phyloP scores from a whole-genome alignment of 2,329 filamentous ascomycete genomes.

The Coleophoma cylindrospora region DNA sequence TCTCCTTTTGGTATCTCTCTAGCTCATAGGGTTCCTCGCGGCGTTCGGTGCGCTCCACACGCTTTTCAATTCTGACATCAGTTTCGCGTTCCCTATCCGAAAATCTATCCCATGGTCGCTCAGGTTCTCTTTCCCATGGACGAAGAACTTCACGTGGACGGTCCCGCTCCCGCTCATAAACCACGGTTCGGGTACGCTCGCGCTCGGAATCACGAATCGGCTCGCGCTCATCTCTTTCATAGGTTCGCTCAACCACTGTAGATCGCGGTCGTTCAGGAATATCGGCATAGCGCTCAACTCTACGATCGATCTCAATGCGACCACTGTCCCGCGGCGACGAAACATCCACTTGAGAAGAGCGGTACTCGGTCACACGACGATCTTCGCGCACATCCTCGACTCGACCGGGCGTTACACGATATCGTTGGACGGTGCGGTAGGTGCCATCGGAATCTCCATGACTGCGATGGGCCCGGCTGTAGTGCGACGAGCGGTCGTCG shows the following conservation, averaged over 20 bases:
- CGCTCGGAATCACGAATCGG: slow-evolving; percentile 29
- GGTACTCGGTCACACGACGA: slow-evolving; percentile 7
- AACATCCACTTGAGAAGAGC: slow-evolving; percentile 17
- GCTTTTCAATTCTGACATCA: slow-evolving; percentile 20
- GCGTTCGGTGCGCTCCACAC: slow-evolving; percentile 12
- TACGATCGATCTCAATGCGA: slow-evolving; percentile 25
- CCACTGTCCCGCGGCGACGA: slow-evolving; percentile 13
- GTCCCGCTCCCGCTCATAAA: slow-evolving; percentile 41
- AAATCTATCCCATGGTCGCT: slow-evolving; percentile 10
- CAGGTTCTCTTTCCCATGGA: slow-evolving; percentile 26
- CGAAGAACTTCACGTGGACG: slow-evolving; percentile 28
- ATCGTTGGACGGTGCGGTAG: slow-evolving; percentile 26
- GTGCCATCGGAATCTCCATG: slow-evolving; percentile 9
- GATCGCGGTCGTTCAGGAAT: slow-evolving; percentile 18
- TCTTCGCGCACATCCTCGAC: slow-evolving; percentile 23
- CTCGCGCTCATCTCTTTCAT: slow-evolving; percentile 21
- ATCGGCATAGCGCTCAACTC: slow-evolving; percentile 17
- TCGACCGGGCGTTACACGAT: slow-evolving; percentile 22
- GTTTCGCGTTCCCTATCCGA: slow-evolving; percentile 17
- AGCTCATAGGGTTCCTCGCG: slow-evolving; percentile 36
- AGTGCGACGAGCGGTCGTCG: slow-evolving; percentile 18
- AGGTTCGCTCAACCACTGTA: slow-evolving; percentile 14
- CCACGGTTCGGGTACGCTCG: slow-evolving; percentile 25
- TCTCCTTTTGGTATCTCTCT: slow-evolving; percentile 56
- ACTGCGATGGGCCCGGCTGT: slow-evolving; percentile 10